Evolutionary conservation across 2,329 filamentous ascomycete genomes (phyloP).

Genomic region (Hypoxylon sp.): DNA sequence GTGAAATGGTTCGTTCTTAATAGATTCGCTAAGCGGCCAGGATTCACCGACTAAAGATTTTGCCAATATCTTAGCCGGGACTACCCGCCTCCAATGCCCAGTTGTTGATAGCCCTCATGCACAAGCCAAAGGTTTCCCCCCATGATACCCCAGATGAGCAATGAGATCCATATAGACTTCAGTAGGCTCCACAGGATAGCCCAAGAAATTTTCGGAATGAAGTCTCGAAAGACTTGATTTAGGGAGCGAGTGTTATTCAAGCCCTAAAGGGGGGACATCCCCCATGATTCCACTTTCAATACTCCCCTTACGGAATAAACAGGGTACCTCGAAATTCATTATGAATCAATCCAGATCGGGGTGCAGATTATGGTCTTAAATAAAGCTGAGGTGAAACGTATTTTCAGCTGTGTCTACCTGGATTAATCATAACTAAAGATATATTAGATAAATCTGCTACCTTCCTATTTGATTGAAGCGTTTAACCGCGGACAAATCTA

Average conservation of each 20-base stretch:
- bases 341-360: too few species aligned
- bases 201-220: not conserved
- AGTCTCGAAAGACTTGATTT: not conserved
- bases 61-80: not conserved
- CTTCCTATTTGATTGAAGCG: constrained; percentile 11
- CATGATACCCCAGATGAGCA: not conserved
- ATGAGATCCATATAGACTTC: not conserved
- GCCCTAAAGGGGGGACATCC: too few species aligned
- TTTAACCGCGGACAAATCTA: not conserved
- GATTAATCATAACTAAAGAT: not conserved
- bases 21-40: not conserved
- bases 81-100: not conserved
- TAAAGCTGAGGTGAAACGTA: too few species aligned
- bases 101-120: not conserved
- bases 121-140: not conserved
- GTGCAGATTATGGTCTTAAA: too few species aligned
- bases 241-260: too few species aligned
- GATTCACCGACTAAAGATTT: not conserved
- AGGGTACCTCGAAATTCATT: too few species aligned
- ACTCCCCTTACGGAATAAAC: too few species aligned
- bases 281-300: too few species aligned
- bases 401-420: too few species aligned
- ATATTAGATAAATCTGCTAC: not conserved
- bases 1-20: not conserved
- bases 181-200: not conserved